Base-by-base conservation (phyloP, 345 rosid genomes). In the Abelmoschus esculentus region DNA sequence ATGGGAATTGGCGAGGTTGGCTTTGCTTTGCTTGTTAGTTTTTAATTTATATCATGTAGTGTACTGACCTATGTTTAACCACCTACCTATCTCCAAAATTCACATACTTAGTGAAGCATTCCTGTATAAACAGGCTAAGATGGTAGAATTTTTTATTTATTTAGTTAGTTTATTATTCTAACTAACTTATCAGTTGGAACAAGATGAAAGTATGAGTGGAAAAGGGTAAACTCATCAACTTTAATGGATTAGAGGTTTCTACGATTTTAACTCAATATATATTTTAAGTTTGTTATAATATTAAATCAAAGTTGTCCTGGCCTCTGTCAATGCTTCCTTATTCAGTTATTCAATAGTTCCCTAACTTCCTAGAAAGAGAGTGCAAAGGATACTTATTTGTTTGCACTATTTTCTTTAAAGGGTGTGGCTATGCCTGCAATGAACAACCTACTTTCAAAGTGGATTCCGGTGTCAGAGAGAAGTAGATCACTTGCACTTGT, bases 401-500 rank as follows among this genome's bases (percentile, higher is more conserved):
- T 67, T 67, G 73, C 70, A 73, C 69, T 70, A 70, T 73, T 71
- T 80, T 74, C 46, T 65, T 28, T 64, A 11, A 88, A 93, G 97
- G 98, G 98, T 74, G 98, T 91, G 74, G 98, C 98, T 49, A 93
- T 93, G 98, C 98, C 98, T 76, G 97, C 98, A 38, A 93, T 93
- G 98, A 93, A 93, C 83, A 93, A 91, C 87, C 76, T 91, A 72
- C 87, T 93, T 70, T 93, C 98, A 15, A 91, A 86, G 85, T 93
- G 98, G 98, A 86, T 93, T 83, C 97, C 98, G 34, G 97, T 93
- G 77, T 91, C 97, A n/a, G 97, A 93, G 81, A 86, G 98, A 83
- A 93, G 98, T 86, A 86, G 98, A 76, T 89, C 98, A 22, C 93
- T 91, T 78, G 90, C 98, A 47, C 78, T 91, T 2, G 98, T 93